phyloP scores from a whole-genome alignment of 306 rosid genomes.

The Cucumis hystrix region DNA sequence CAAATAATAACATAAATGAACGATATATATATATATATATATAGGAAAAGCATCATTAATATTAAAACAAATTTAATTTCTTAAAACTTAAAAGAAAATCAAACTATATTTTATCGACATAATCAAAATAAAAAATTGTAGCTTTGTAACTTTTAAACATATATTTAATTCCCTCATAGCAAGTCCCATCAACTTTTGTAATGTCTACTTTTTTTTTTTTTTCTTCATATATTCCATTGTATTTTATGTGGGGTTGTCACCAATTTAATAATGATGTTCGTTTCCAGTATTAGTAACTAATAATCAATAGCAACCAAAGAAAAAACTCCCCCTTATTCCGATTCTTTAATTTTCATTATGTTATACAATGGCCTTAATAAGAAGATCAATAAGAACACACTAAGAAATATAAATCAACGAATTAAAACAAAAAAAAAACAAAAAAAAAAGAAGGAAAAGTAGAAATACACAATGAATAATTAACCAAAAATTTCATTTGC shows the following conservation, averaged over 20 bases:
- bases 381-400: too few relatives aligned
- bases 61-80: too few relatives aligned
- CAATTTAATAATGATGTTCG: not conserved
- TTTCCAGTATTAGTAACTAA: not conserved
- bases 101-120: too few relatives aligned
- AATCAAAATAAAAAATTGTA: too few relatives aligned
- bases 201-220: not conserved
- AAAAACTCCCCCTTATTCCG: not conserved
- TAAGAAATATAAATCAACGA: too few relatives aligned
- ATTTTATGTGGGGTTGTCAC: not conserved
- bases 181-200: not conserved
- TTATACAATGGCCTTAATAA: too few relatives aligned
- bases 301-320: not conserved
- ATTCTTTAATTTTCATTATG: not conserved
- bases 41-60: too few relatives aligned
- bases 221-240: not conserved
- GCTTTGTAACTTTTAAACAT: too few relatives aligned
- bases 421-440: too few relatives aligned
- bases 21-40: too few relatives aligned
- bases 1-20: too few relatives aligned
- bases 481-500: not conserved
- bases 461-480: not conserved
- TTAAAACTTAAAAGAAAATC: too few relatives aligned
- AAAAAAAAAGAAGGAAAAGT: not conserved
- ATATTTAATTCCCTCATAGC: not conserved